phyloP scores from a whole-genome alignment of 2,329 filamentous ascomycete genomes.

The Talaromyces amestolkiae region DNA sequence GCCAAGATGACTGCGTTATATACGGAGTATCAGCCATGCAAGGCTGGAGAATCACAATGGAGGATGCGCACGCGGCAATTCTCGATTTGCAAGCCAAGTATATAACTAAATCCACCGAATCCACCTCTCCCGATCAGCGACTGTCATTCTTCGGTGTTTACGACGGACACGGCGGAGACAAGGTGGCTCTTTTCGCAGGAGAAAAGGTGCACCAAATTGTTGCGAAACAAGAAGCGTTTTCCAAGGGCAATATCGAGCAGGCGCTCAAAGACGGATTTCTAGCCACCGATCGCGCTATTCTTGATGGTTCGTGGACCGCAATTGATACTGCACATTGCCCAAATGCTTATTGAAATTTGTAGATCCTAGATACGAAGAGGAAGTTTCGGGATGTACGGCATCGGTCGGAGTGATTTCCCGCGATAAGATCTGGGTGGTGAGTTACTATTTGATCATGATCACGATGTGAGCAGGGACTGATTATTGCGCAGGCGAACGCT shows the following conservation, averaged over 20 bases:
- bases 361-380: slow-evolving; percentile 97
- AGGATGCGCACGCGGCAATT: slow-evolving; percentile 87
- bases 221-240: slow-evolving; percentile 90
- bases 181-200: slow-evolving; percentile 89
- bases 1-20: slow-evolving; percentile 87
- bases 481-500: slow-evolving; percentile 73
- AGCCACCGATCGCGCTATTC: slow-evolving; percentile 90
- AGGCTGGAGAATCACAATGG: slow-evolving; percentile 99
- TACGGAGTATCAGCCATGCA: slow-evolving; percentile 99
- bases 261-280: slow-evolving; percentile 96
- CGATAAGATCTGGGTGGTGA: slow-evolving; percentile 91
- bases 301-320: slow-evolving; percentile 69
- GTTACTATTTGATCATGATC: slow-evolving; percentile 41
- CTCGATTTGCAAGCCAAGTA: slow-evolving; percentile 75
- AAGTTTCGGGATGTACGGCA: slow-evolving; percentile 96
- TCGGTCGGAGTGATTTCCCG: slow-evolving; percentile 85
- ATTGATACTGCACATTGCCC: not conserved
- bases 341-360: slow-evolving; percentile 26
- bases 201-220: slow-evolving; percentile 93
- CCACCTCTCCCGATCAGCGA: slow-evolving; percentile 66
- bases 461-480: not conserved
- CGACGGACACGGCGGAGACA: slow-evolving; percentile 95
- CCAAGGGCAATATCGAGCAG: slow-evolving; percentile 87
- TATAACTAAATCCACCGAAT: slow-evolving; percentile 51
- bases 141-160: slow-evolving; percentile 97